These are phyloP conservation scores for Nothopassalora personata DNA, from an alignment of 2,329 filamentous ascomycete species.

Conservation along the genomic window DNA sequence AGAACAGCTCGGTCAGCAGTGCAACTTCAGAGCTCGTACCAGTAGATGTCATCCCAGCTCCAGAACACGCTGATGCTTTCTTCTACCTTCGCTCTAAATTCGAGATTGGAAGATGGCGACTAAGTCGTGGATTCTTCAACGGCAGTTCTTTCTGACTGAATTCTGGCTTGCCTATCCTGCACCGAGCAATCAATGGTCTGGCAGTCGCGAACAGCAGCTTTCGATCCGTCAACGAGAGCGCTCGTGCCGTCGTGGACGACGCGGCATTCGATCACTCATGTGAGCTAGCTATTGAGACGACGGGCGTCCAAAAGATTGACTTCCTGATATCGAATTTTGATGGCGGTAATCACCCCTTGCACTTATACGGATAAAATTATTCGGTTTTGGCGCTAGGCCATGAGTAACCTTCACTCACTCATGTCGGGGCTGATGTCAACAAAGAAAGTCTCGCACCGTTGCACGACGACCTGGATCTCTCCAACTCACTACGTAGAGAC, in stretches of 20 bases:
- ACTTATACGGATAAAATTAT: slow-evolving; percentile 36
- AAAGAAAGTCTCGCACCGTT: slow-evolving; percentile 27
- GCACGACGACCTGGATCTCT: slow-evolving; percentile 33
- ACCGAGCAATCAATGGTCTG: slow-evolving; percentile 47
- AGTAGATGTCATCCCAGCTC: slow-evolving; percentile 39
- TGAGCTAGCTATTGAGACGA: slow-evolving; percentile 36
- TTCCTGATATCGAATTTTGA: slow-evolving; percentile 34
- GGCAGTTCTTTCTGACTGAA: slow-evolving; percentile 50
- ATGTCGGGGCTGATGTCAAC: slow-evolving; percentile 20
- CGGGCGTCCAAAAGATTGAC: slow-evolving; percentile 34
- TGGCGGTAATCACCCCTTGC: slow-evolving; percentile 34
- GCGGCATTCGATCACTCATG: slow-evolving; percentile 19
- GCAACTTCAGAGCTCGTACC: slow-evolving; percentile 45
- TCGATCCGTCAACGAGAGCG: slow-evolving; percentile 4
- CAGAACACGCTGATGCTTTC: slow-evolving; percentile 45
- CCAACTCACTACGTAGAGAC: slow-evolving; percentile 47
- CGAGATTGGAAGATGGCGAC: slow-evolving; percentile 54
- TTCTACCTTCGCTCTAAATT: slow-evolving; percentile 55
- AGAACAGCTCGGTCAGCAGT: slow-evolving; percentile 45
- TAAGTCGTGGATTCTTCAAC: slow-evolving; percentile 57
- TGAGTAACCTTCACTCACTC: slow-evolving; percentile 28
- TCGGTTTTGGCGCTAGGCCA: slow-evolving; percentile 34
- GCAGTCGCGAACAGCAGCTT: slow-evolving; percentile 27
- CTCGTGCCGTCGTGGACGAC: slow-evolving; percentile 10
- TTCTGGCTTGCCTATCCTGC: slow-evolving; percentile 45